Conservation (phyloP, 2,329 filamentous ascomycete species). For the Chrysosphaeria jannelii region DNA sequence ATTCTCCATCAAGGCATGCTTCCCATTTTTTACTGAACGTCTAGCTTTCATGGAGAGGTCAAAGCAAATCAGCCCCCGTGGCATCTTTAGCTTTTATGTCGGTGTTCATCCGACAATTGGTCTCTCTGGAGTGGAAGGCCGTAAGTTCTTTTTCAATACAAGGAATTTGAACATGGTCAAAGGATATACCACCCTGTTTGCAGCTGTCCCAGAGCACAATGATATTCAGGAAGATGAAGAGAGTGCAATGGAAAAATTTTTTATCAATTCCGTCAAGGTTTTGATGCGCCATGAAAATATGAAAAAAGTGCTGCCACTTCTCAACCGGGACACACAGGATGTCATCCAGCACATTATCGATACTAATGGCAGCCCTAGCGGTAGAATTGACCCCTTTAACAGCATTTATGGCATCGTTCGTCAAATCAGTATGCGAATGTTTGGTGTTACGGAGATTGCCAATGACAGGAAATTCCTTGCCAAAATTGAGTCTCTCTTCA, state of each 20-base stretch:
- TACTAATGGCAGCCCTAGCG: slow-evolving; percentile 4
- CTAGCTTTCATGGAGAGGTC: slow-evolving; percentile 14
- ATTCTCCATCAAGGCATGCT: slow-evolving; percentile 14
- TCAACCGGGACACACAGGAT: slow-evolving; percentile 13
- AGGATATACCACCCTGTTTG: slow-evolving; percentile 10
- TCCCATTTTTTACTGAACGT: slow-evolving; percentile 15
- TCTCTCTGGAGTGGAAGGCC: slow-evolving; percentile 12
- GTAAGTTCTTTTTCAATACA: slow-evolving; percentile 16
- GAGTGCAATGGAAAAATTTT: slow-evolving; percentile 6
- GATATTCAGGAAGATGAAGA: not conserved
- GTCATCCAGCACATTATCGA: slow-evolving; percentile 11
- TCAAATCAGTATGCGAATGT: slow-evolving; percentile 23
- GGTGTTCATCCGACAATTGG: slow-evolving; percentile 15
- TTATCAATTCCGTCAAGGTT: slow-evolving; percentile 8
- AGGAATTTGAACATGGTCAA: slow-evolving; percentile 14
- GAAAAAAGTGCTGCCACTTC: slow-evolving; percentile 10
- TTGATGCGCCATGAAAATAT: slow-evolving; percentile 12
- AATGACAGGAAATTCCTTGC: slow-evolving; percentile 12
- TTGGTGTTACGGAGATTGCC: slow-evolving; percentile 22
- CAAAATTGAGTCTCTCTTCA: slow-evolving; percentile 15
- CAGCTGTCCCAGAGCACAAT: slow-evolving; percentile 6
- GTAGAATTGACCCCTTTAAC: slow-evolving; percentile 20
- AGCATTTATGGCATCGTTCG: slow-evolving; percentile 21
- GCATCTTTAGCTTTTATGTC: slow-evolving; percentile 18
- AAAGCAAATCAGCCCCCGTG: slow-evolving; percentile 8